phyloP scores from a whole-genome alignment of 129 eudicot species.

The Pulicaria dysenterica region DNA sequence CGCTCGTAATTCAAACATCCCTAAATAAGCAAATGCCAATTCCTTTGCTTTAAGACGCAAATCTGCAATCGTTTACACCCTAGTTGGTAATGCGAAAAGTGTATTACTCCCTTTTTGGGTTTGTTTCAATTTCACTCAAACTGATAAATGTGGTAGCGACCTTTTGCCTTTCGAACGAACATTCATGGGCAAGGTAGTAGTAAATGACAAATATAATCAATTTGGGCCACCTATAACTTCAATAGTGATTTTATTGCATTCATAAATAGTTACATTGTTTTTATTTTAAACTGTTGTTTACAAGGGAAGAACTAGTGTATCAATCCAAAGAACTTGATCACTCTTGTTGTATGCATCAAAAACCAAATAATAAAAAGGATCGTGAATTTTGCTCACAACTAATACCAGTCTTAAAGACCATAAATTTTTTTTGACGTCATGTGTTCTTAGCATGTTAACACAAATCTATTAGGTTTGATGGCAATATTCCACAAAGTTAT shows the following conservation, averaged over 20 bases:
- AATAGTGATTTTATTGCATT: neutral
- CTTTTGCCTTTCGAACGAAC: conserved; percentile 5
- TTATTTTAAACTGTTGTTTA: neutral
- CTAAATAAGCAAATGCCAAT: no score
- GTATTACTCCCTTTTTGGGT: neutral
- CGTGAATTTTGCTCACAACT: conserved; percentile 7
- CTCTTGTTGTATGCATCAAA: neutral
- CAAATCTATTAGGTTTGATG: neutral
- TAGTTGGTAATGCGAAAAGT: conserved; percentile 4
- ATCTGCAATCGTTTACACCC: neutral
- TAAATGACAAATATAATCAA: conserved; percentile 24
- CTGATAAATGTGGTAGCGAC: conserved; percentile 10
- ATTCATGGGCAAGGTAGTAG: neutral
- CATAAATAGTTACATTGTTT: neutral
- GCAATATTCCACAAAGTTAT: neutral
- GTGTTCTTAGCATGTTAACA: neutral
- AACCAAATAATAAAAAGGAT: neutral
- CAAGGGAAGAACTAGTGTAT: neutral
- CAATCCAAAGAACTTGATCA: neutral
- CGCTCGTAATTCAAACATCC: neutral
- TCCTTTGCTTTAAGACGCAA: no score
- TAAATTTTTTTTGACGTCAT: neutral
- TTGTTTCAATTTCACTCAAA: conserved; percentile 24
- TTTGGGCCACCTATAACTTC: conserved; percentile 18
- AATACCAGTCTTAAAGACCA: conserved; percentile 12